Percentiles rank a stretch among this genome's conserved stretches.
These are phyloP conservation scores for Neurospora sp. DNA, from an alignment of 495 filamentous ascomycete species.

Conservation along the genomic window DNA sequence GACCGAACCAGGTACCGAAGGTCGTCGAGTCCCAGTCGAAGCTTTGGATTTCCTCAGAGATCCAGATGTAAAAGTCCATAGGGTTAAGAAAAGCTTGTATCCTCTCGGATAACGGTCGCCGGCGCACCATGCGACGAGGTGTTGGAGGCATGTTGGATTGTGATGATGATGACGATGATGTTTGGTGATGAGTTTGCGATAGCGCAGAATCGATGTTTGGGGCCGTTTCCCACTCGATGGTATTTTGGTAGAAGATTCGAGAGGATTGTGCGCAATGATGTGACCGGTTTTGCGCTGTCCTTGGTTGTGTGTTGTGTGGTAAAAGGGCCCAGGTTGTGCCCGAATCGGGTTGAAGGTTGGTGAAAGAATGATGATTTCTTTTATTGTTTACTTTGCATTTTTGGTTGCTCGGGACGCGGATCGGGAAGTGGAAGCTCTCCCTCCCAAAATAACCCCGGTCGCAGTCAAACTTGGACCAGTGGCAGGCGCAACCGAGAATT, in stretches of 20 bases:
- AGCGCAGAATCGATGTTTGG: not conserved
- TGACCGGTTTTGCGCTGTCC: not conserved
- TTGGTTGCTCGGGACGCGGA: not conserved
- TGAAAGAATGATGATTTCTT: not conserved
- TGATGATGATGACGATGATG: not conserved
- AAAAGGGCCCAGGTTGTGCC: not conserved
- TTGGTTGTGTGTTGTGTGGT: not conserved
- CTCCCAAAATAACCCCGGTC: not conserved
- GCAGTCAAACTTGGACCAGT: not conserved
- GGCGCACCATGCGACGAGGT: slow-evolving; percentile 60
- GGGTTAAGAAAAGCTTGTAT: slow-evolving; percentile 73
- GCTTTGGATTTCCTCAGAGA: slow-evolving; percentile 82
- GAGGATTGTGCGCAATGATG: not conserved
- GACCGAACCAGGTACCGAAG: slow-evolving; percentile 62
- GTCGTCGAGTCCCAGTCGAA: slow-evolving; percentile 79
- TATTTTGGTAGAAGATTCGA: not conserved
- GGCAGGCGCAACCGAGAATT: not conserved
- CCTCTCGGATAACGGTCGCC: slow-evolving; percentile 62
- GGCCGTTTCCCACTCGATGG: not conserved
- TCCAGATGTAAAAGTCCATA: slow-evolving; percentile 75
- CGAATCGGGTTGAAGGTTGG: not conserved
- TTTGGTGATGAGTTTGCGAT: not conserved
- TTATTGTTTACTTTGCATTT: not conserved
- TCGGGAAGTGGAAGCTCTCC: not conserved
- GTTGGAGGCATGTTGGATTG: slow-evolving; percentile 17